Conservation (phyloP, 2,329 filamentous ascomycete species). For the Fusarium buxicola region DNA sequence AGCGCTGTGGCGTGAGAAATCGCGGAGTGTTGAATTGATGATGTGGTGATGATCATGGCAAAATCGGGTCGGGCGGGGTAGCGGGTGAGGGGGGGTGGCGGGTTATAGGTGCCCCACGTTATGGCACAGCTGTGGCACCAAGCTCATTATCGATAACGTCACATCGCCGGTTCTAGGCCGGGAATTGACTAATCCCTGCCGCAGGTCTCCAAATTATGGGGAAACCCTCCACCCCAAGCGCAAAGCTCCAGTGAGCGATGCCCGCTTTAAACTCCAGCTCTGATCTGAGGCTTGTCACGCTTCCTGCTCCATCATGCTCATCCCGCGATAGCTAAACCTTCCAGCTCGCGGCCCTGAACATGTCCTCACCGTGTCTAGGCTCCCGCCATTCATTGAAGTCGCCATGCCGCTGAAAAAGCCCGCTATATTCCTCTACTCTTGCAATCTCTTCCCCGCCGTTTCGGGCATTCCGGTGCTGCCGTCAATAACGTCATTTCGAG, state of each 20-base stretch:
- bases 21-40: no score
- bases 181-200: constrained; percentile 29
- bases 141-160: background rate
- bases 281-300: background rate
- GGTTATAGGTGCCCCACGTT: no score
- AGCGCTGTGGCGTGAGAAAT: no score
- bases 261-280: constrained; percentile 10
- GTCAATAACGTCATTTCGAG: constrained; percentile 43
- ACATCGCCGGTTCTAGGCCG: constrained; percentile 25
- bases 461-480: constrained; percentile 18
- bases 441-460: constrained; percentile 36
- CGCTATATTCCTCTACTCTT: constrained; percentile 32
- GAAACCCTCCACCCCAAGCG: constrained; percentile 1
- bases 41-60: no score
- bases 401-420: constrained; percentile 42
- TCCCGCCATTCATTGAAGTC: constrained; percentile 16
- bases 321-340: constrained; percentile 22
- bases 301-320: constrained; percentile 45
- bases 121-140: constrained; percentile 1
- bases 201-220: constrained; percentile 13
- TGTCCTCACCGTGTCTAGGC: constrained; percentile 29
- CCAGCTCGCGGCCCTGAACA: constrained; percentile 26
- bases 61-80: no score
- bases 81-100: no score
- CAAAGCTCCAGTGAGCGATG: background rate